phyloP scores from a whole-genome alignment of 306 rosid species.

The Prunus campanulata region DNA sequence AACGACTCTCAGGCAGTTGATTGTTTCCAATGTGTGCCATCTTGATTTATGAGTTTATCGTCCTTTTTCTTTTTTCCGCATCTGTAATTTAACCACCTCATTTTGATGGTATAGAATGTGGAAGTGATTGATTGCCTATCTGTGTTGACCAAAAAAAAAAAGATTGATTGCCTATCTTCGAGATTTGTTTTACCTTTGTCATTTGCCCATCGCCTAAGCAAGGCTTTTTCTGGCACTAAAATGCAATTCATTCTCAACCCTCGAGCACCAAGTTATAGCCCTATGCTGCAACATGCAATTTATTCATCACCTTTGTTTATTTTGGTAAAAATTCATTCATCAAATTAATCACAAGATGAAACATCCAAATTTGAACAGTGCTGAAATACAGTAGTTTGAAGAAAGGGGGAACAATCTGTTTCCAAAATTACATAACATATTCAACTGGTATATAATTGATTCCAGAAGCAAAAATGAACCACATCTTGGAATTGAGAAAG shows the following conservation, averaged over 20 bases:
- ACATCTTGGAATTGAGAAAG: conserved; percentile 10
- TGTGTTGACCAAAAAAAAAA: neutral
- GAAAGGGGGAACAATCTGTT: neutral
- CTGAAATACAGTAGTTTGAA: conserved; percentile 12
- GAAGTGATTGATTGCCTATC: neutral
- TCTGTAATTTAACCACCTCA: neutral
- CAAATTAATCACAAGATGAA: neutral
- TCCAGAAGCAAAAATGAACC: neutral
- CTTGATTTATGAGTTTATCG: neutral
- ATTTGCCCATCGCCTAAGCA: neutral
- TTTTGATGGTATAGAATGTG: neutral
- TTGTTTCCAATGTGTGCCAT: conserved; percentile 21
- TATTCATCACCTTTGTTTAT: neutral
- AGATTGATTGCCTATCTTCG: neutral
- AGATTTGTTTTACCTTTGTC: neutral
- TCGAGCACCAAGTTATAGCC: neutral
- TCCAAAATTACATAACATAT: conserved; percentile 17
- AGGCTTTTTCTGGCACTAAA: neutral
- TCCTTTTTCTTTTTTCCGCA: neutral
- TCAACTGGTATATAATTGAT: conserved; percentile 8
- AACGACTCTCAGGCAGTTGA: conserved; percentile 10
- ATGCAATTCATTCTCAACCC: neutral
- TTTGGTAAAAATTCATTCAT: neutral
- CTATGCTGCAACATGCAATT: neutral
- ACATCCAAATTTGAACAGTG: neutral